Evolutionary conservation across 2,329 filamentous ascomycete genomes (phyloP), one percentile per base, ranked within the genome.

Genomic region (Camptophora hylomeconis): DNA sequence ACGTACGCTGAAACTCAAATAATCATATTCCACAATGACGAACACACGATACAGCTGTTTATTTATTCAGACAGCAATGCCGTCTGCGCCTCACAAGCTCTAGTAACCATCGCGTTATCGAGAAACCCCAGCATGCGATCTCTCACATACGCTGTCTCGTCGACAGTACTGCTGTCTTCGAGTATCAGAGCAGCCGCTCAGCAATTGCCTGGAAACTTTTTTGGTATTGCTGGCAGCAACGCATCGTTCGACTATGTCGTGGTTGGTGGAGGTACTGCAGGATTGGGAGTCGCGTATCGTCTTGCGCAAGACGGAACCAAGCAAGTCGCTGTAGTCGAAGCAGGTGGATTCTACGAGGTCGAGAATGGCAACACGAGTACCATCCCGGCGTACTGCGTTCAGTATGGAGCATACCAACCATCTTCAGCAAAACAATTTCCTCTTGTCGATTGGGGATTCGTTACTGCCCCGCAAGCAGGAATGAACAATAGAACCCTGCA

Each of bases 371-470:
- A 50, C 24, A 32, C 39, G 22, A 46, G 42, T 17, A 35, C 42
- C 17, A 41, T 49, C 5, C 49, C 47, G 6, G 44, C 38, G 7
- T 47, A 41, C 34, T 41, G 36, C 8, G 32, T 37, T 4, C 23
- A n/a, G n/a, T n/a, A n/a, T n/a, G n/a, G n/a, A n/a, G n/a, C 28
- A 26, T 37, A 11, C 18, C 21, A 17, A 17, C 9, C 24, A 24
- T n/a, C 26, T 14, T 8, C 32, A 34, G 33, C 30, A 24, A 8
- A 28, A 23, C 7, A 26, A 38, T 15, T 27, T 35, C 10, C 45
- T 46, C 15, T 41, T 39, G 38, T 49, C 3, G 45, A 52, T 24
- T 52, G 46, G 49, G 45, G 43, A 2, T 30, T 51, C 20, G 33
- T 40, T 8, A 50, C 46, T 11, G 33, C 36, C 16, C 40, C 43